Conservation (phyloP, 306 rosid genomes). For the Prunus salicina region DNA sequence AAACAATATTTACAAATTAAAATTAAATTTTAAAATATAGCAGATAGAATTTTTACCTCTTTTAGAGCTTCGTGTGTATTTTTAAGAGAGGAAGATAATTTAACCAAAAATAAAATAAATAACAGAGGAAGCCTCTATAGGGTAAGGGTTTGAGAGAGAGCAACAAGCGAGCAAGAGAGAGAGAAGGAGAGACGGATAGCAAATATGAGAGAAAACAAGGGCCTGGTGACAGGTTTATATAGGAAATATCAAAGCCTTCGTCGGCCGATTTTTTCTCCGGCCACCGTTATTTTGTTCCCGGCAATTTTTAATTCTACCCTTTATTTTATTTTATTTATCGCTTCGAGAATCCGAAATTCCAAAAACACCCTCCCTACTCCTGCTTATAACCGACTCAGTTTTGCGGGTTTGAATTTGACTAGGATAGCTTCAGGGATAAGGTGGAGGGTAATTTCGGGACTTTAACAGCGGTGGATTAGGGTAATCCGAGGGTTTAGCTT, state of each 20-base stretch:
- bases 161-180: slow-evolving; percentile 10
- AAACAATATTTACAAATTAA: slow-evolving; percentile 3
- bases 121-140: slow-evolving; percentile 22
- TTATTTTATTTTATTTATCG: slow-evolving; percentile 9
- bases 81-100: slow-evolving; percentile 13
- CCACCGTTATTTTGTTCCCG: slow-evolving; percentile 25
- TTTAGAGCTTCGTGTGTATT: slow-evolving; percentile 10
- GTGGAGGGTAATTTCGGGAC: slow-evolving; percentile 9
- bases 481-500: neutral
- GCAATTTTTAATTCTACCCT: neutral
- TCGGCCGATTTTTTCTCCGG: slow-evolving; percentile 40
- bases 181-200: slow-evolving; percentile 27
- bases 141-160: slow-evolving; percentile 33
- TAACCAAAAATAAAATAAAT: slow-evolving; percentile 7
- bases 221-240: slow-evolving; percentile 70
- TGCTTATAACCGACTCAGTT: neutral
- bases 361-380: neutral
- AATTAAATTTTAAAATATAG: slow-evolving; percentile 12
- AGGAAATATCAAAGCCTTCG: slow-evolving; percentile 57
- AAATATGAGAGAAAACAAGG: slow-evolving; percentile 50
- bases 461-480: neutral
- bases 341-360: neutral
- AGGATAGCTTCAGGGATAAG: neutral
- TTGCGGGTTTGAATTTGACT: neutral
- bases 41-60: slow-evolving; percentile 54